These are phyloP conservation scores for Ballota nigra DNA, from an alignment of 257 asterid genomes.

Conservation along the genomic window DNA sequence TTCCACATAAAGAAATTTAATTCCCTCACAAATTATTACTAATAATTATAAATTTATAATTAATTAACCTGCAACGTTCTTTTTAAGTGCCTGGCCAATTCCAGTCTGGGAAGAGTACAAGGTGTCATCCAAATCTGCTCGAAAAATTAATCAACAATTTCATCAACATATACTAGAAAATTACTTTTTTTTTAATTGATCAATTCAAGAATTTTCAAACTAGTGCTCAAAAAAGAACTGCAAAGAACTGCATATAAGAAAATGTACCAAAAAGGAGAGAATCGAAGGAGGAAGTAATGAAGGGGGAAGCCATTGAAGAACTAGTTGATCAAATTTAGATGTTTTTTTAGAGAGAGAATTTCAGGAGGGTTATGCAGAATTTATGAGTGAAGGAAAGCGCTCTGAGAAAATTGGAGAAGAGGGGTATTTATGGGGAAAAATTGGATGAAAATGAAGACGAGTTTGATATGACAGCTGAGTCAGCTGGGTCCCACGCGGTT, in stretches of 20 bases:
- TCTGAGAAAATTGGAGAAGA: not conserved
- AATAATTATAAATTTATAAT: not conserved
- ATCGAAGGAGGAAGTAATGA: constrained; percentile 34
- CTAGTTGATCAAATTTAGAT: not conserved
- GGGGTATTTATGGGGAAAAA: constrained; percentile 31
- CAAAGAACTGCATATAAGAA: not conserved
- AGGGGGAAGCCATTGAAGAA: constrained; percentile 32
- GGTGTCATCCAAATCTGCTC: constrained; percentile 89
- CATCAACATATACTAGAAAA: not conserved
- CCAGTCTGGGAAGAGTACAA: constrained; percentile 72
- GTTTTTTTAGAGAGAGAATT: not conserved
- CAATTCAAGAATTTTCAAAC: not conserved
- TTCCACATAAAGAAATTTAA: not conserved
- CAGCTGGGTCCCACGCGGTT: constrained; percentile 38
- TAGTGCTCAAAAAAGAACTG: not conserved
- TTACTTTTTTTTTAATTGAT: not conserved
- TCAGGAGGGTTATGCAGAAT: not conserved
- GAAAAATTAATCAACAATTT: not conserved
- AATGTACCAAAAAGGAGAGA: constrained; percentile 43
- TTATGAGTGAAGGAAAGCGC: constrained; percentile 3
- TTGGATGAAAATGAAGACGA: constrained; percentile 7
- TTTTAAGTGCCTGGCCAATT: constrained; percentile 71
- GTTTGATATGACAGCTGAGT: constrained; percentile 33
- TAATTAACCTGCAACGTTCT: constrained; percentile 67
- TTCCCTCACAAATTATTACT: not conserved